These are phyloP conservation scores for Telfairia occidentalis DNA, from an alignment of 331 rosid genomes.

Conservation along the genomic window DNA sequence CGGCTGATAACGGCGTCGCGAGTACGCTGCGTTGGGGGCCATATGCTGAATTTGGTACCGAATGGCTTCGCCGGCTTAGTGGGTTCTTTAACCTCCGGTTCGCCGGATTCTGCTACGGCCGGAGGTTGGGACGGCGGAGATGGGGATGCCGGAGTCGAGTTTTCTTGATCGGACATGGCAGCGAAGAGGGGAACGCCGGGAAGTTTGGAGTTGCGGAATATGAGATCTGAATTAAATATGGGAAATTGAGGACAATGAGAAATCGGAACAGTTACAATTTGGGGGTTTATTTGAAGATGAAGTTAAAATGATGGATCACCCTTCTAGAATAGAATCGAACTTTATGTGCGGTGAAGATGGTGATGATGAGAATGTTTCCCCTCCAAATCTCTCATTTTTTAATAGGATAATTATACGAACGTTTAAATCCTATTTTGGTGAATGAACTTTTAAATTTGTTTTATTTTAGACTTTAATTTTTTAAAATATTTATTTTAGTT, in stretches of 20 bases:
- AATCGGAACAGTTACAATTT: neutral
- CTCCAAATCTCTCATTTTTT: neutral
- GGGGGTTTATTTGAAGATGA: neutral
- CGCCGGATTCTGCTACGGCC: neutral
- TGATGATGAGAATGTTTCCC: neutral
- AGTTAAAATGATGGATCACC: neutral
- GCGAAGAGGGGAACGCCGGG: neutral
- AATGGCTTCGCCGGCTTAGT: constrained; percentile 16
- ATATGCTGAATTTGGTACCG: constrained; percentile 46
- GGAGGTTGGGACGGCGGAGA: no score
- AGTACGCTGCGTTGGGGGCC: constrained; percentile 95
- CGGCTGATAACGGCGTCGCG: constrained; percentile 82
- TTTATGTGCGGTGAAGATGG: neutral
- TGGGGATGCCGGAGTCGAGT: neutral
- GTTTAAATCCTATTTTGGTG: no score
- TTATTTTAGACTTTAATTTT: no score
- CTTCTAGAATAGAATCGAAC: neutral
- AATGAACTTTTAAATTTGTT: no score
- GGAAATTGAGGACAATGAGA: neutral
- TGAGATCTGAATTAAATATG: constrained; percentile 6
- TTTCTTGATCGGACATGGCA: neutral
- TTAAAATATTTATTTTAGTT: no score
- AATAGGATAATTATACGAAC: no score
- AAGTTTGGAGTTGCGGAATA: neutral
- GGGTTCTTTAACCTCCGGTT: constrained; percentile 11